These are phyloP conservation scores for Haberlea rhodopensis DNA, from an alignment of 257 asterid genomes.

Conservation along the genomic window DNA sequence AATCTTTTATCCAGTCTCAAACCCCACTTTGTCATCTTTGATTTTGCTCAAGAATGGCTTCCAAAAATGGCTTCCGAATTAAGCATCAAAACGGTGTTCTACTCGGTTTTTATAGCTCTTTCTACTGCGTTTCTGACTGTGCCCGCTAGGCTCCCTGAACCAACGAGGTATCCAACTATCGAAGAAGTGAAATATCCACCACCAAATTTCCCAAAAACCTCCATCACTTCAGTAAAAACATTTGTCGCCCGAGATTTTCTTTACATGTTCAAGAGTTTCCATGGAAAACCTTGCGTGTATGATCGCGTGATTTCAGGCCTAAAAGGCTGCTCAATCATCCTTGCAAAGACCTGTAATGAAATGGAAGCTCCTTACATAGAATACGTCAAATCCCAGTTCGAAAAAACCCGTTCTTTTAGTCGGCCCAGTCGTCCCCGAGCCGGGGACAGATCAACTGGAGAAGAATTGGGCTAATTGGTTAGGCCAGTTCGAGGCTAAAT, in stretches of 20 bases:
- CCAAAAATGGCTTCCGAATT: slow-evolving; percentile 53
- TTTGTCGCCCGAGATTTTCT: slow-evolving; percentile 50
- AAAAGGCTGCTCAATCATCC: slow-evolving; percentile 42
- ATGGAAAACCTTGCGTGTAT: slow-evolving; percentile 35
- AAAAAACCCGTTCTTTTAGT: slow-evolving; percentile 42
- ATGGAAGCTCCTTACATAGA: slow-evolving; percentile 51
- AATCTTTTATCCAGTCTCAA: slow-evolving; percentile 27
- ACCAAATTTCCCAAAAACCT: slow-evolving; percentile 54
- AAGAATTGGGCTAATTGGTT: slow-evolving; percentile 40
- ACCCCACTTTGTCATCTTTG: slow-evolving; percentile 56
- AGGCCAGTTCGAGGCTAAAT: slow-evolving; percentile 25
- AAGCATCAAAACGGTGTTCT: slow-evolving; percentile 40
- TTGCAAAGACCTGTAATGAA: slow-evolving; percentile 48
- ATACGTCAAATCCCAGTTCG: slow-evolving; percentile 43
- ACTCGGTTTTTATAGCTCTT: slow-evolving; percentile 44
- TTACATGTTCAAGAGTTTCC: slow-evolving; percentile 44
- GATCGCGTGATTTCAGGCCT: too few relatives aligned
- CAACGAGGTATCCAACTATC: slow-evolving; percentile 27
- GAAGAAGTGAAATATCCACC: slow-evolving; percentile 47
- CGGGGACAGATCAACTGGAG: slow-evolving; percentile 34
- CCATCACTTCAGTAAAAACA: slow-evolving; percentile 25
- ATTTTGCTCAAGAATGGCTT: slow-evolving; percentile 58
- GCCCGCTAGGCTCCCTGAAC: slow-evolving; percentile 40
- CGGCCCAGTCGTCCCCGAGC: slow-evolving; percentile 49
- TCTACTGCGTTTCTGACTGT: slow-evolving; percentile 44